phyloP scores from a whole-genome alignment of 108 stramenopile species.

The Schizochytrium sp. region DNA sequence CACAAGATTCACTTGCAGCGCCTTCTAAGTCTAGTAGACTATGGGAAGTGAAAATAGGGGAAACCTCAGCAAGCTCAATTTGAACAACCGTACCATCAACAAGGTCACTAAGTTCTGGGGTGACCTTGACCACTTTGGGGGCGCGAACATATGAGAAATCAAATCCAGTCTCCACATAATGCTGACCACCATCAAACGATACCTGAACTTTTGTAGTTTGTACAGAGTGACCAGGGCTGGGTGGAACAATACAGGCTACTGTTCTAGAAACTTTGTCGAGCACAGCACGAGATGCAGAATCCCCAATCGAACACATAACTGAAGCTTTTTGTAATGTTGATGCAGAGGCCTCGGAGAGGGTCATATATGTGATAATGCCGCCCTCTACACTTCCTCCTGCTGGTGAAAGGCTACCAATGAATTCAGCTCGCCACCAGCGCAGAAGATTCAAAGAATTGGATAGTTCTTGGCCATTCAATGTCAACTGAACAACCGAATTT shows the following conservation, averaged over 20 bases:
- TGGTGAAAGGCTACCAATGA: not conserved
- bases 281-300: not conserved
- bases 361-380: not conserved
- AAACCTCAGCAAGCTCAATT: not conserved
- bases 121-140: not conserved
- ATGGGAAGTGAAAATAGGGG: not conserved
- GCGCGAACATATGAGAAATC: not conserved
- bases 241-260: not conserved
- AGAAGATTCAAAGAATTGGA: not conserved
- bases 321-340: not conserved
- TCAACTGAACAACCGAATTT: not conserved
- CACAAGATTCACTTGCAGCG: not conserved
- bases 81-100: not conserved
- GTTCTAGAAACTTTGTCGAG: not conserved
- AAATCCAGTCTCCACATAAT: constrained; percentile 17
- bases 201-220: not conserved
- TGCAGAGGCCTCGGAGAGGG: not conserved
- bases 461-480: not conserved
- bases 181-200: not conserved
- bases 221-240: not conserved
- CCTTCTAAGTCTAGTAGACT: not conserved
- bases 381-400: not conserved
- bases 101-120: not conserved
- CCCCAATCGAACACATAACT: constrained; percentile 10
- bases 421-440: not conserved